Percentiles rank a stretch among this genome's conserved stretches.
phyloP scores from a whole-genome alignment of 352 stramenopile genomes.

The Phytophthora chlamydospora region DNA sequence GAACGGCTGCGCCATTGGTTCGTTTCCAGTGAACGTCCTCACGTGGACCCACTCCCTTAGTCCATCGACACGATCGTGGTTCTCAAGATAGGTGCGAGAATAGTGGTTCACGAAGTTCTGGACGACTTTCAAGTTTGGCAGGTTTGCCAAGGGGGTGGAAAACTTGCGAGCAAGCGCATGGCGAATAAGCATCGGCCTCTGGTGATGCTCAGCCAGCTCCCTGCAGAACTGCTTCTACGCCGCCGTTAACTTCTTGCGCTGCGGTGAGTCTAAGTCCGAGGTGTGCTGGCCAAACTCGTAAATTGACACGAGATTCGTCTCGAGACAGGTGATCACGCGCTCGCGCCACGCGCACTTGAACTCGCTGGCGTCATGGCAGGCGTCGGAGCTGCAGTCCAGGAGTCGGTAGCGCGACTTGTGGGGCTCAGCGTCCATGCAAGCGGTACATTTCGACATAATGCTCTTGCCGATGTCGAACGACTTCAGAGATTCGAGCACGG shows the following conservation, averaged over 20 bases:
- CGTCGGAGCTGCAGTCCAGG: neutral
- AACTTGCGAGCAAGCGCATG: conserved; percentile 10
- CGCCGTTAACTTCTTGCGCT: neutral
- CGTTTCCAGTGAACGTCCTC: neutral
- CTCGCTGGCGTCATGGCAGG: too few relatives aligned
- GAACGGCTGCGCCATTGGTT: neutral
- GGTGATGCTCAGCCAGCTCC: conserved; percentile 3
- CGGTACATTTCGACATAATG: neutral
- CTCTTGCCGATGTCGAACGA: neutral
- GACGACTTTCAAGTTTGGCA: neutral
- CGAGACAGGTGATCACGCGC: too few relatives aligned
- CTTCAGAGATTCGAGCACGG: neutral
- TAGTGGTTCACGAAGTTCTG: conserved; percentile 20
- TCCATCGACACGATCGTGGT: conserved; percentile 8
- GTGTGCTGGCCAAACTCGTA: too few relatives aligned
- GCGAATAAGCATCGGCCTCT: neutral
- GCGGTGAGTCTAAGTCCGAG: too few relatives aligned
- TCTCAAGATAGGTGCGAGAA: neutral
- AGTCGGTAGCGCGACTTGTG: conserved; percentile 3
- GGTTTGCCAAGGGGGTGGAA: neutral
- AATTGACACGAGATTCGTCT: too few relatives aligned
- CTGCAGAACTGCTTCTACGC: conserved; percentile 8
- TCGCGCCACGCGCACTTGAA: too few relatives aligned
- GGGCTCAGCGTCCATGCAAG: neutral
- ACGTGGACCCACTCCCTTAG: conserved; percentile 1